Conservation (phyloP, 192 early-diverging fungal species). For the Chytriomyces sp. region DNA sequence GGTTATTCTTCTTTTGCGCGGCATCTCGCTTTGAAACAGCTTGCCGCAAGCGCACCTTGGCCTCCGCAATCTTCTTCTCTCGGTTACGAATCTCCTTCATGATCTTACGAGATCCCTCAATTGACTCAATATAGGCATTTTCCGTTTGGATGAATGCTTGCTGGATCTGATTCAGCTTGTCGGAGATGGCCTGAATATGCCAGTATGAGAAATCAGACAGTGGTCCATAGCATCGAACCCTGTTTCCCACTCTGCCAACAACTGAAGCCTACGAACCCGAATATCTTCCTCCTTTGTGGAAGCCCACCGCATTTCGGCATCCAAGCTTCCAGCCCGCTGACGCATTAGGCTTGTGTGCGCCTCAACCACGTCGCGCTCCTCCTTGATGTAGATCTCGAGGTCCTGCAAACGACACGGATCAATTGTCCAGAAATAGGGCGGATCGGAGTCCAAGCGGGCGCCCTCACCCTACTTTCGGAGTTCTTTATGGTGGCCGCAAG, state of each 20-base stretch:
- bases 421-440: background rate
- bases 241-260: too few species aligned
- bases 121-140: slow-evolving; percentile 10
- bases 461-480: background rate
- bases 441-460: background rate
- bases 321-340: background rate
- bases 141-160: slow-evolving; percentile 16
- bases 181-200: slow-evolving; percentile 9
- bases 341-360: background rate
- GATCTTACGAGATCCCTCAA: slow-evolving; percentile 10
- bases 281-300: slow-evolving; percentile 27
- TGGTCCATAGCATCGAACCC: background rate
- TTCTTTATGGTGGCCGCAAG: background rate
- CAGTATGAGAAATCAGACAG: background rate
- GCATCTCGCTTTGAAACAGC: slow-evolving; percentile 14
- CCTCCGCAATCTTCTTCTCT: slow-evolving; percentile 27
- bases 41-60: background rate
- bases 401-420: slow-evolving; percentile 6
- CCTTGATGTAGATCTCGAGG: slow-evolving; percentile 21
- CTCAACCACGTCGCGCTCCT: slow-evolving; percentile 31
- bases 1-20: slow-evolving; percentile 22
- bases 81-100: slow-evolving; percentile 32
- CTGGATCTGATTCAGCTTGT: slow-evolving; percentile 6
- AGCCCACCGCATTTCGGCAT: background rate
- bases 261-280: background rate